phyloP scores from a whole-genome alignment of 2,329 filamentous ascomycete genomes.

The Hypomyces rosellus region DNA sequence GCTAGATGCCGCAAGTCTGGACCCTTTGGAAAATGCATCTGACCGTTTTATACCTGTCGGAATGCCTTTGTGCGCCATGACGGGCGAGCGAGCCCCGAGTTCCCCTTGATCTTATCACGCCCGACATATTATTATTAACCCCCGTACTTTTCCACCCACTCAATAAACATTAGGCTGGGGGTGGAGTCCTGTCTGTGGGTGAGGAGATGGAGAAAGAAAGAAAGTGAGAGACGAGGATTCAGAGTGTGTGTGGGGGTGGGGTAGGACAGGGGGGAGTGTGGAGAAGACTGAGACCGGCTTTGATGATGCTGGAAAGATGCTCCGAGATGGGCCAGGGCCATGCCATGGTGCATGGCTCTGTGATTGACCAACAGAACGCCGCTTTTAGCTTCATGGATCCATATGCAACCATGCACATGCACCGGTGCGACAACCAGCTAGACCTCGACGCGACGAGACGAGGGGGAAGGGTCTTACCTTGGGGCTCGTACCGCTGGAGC shows the following conservation, averaged over 20 bases:
- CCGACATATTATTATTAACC: too few species aligned
- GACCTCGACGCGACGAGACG: not conserved
- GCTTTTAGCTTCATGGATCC: not conserved
- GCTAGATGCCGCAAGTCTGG: too few species aligned
- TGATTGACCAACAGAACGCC: not conserved
- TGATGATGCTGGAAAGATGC: not conserved
- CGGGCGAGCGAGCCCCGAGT: too few species aligned
- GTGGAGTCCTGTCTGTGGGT: too few species aligned
- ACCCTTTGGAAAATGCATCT: too few species aligned
- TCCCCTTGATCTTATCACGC: too few species aligned
- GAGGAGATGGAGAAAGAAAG: not conserved
- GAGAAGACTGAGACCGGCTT: not conserved
- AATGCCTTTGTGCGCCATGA: too few species aligned
- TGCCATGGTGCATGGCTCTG: too few species aligned
- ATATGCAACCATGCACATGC: not conserved
- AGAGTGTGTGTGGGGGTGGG: not conserved
- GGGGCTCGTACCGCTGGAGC: not conserved
- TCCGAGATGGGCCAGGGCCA: not conserved
- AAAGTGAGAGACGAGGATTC: not conserved
- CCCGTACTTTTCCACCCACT: too few species aligned
- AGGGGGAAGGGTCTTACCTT: not conserved
- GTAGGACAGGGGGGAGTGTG: not conserved
- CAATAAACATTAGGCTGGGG: too few species aligned
- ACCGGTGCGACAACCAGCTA: not conserved
- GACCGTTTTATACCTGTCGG: too few species aligned